These are phyloP conservation scores for Pneumocystis oryctolagi DNA, from an alignment of 1,139 yeast species.

Conservation along the genomic window DNA sequence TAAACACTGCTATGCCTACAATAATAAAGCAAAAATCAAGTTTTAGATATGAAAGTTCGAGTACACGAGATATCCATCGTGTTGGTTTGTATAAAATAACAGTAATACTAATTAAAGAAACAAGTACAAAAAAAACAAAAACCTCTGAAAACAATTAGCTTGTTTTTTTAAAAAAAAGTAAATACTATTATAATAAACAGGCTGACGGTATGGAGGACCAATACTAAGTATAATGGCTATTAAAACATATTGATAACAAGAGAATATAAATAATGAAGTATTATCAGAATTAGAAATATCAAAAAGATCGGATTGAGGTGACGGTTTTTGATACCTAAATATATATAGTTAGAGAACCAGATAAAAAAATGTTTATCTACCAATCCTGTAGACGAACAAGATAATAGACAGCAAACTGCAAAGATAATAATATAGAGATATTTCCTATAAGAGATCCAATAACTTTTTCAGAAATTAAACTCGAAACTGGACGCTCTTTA, in stretches of 20 bases:
- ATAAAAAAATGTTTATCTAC: conserved; percentile 50
- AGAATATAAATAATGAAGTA: conserved; percentile 61
- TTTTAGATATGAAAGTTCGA: neutral
- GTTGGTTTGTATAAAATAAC: neutral
- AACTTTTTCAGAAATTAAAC: conserved; percentile 76
- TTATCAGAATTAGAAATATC: conserved; percentile 80
- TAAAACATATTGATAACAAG: conserved; percentile 79
- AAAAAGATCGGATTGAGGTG: conserved; percentile 42
- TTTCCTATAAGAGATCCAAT: conserved; percentile 66
- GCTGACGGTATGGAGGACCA: conserved; percentile 91
- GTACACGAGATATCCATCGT: neutral
- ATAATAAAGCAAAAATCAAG: neutral
- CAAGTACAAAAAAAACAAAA: neutral
- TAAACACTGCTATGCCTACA: neutral
- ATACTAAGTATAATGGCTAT: conserved; percentile 69
- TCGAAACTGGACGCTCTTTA: conserved; percentile 79
- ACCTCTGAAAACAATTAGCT: neutral
- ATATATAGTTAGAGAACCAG: neutral
- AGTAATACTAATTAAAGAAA: neutral
- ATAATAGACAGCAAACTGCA: conserved; percentile 58
- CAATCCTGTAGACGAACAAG: conserved; percentile 42
- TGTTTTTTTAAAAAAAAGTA: neutral
- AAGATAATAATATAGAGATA: conserved; percentile 42
- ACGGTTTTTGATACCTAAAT: conserved; percentile 4
- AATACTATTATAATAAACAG: conserved; percentile 41